phyloP scores from a whole-genome alignment of 345 rosid species.

The Chamaenerion angustifolium region DNA sequence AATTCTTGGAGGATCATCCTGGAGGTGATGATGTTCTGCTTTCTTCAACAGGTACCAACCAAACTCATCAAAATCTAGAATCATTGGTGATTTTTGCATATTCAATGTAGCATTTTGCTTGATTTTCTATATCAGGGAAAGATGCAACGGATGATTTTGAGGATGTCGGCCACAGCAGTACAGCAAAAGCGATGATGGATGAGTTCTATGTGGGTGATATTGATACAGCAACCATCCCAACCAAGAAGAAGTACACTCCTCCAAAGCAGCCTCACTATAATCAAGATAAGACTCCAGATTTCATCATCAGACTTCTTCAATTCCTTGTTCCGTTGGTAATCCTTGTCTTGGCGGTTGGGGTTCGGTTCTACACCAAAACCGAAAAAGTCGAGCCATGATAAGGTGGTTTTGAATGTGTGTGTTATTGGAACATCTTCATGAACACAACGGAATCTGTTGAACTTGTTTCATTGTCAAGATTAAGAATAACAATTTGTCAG shows the following conservation, averaged over 20 bases:
- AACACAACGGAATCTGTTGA: no score
- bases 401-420: no score
- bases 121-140: conserved; percentile 40
- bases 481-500: no score
- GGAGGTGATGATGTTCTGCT: conserved; percentile 69
- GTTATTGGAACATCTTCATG: no score
- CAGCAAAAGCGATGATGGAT: conserved; percentile 80
- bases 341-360: conserved; percentile 73
- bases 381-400: no score
- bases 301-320: conserved; percentile 68
- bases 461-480: no score
- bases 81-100: no score
- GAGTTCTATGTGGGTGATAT: conserved; percentile 71
- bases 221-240: conserved; percentile 45
- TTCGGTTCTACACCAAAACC: conserved; percentile 61
- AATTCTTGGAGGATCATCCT: conserved; percentile 71
- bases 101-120: not conserved
- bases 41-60: conserved; percentile 40
- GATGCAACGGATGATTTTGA: conserved; percentile 92
- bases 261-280: conserved; percentile 64
- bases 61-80: no score
- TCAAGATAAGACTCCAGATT: conserved; percentile 67
- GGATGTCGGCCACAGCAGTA: conserved; percentile 83
- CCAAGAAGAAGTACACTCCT: conserved; percentile 39
- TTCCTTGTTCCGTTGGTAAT: conserved; percentile 84